Base-by-base conservation (phyloP, 2,329 filamentous ascomycete species). In the Fusarium anthophilum region DNA sequence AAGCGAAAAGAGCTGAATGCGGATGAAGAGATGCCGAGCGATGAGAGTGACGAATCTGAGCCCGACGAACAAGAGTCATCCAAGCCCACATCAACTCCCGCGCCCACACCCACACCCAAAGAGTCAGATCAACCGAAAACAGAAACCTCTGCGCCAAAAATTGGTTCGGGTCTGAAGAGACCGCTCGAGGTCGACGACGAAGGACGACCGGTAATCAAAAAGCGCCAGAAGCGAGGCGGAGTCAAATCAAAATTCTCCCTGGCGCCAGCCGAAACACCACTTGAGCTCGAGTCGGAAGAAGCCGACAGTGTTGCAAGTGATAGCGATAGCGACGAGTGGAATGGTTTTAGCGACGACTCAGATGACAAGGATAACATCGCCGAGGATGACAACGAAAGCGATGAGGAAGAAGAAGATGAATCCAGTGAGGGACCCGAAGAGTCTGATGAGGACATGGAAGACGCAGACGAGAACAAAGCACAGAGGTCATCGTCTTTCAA, bases 101-200 rank as follows among this genome's bases (percentile, higher is more conserved):
- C 37, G 22, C 37, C 50, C 39, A 43, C 63, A 14, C 12, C 70
- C 22, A 32, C 30, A 24, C 13, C 30, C 12, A 53, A 64, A 15
- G 30, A 67, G n/a, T 22, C 68, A n/a, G 41, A 64, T 12, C 47
- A 58, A 20, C 28, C 62, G 6, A 72, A 74, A 32, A 37, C 64
- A 26, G 44, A 53, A 10, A 48, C 37, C 14, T 63, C 41, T 50
- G 35, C 69, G 12, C 51, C 70, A 32, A 45, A 67, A 6, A 83
- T 90, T 60, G 96, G 96, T 26, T 92, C 91, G 69, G 96, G 96
- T 12, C 83, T 99, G 67, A 98, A 98, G 81, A 89, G 95, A 47
- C 94, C 95, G 3, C 85, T 99, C 17, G 93, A 97, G 50, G 76
- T 94, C 15, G 94, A 94, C 71, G 91, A 94, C 3, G 90, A 92